A percentile compares a stretch with the other conserved stretches of the same genome.
These are phyloP conservation scores for Tulasnella sp. DNA, from an alignment of 768 basidiomycete species.

Conservation along the genomic window DNA sequence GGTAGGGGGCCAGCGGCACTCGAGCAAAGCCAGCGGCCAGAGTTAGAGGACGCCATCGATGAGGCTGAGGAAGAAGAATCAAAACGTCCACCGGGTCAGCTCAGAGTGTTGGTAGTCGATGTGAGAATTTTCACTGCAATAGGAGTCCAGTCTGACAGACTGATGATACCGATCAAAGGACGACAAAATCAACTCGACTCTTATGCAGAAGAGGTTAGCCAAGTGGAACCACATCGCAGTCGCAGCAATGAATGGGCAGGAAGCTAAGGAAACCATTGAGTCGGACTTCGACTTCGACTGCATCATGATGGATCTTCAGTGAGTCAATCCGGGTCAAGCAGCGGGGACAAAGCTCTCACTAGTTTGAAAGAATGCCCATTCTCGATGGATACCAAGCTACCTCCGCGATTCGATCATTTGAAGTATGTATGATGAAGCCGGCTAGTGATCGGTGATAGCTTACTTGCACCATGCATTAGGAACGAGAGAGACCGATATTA, in stretches of 20 bases:
- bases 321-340: conserved; percentile 34
- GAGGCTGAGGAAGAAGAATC: neutral
- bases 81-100: conserved; percentile 26
- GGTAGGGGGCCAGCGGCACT: neutral
- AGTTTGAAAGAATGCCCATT: conserved; percentile 65
- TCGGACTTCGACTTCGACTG: conserved; percentile 62
- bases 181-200: conserved; percentile 67
- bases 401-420: conserved; percentile 59
- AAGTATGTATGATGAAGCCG: conserved; percentile 38
- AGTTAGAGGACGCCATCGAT: neutral
- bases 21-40: neutral
- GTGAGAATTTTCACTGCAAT: conserved; percentile 39
- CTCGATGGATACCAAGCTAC: conserved; percentile 71
- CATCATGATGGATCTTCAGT: conserved; percentile 83
- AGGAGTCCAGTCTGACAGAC: neutral
- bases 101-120: conserved; percentile 65
- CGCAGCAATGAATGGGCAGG: conserved; percentile 70
- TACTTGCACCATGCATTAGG: conserved; percentile 25
- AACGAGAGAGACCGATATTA: neutral
- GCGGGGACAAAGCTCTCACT: neutral
- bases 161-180: conserved; percentile 44
- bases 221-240: conserved; percentile 64
- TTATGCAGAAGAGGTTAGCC: conserved; percentile 63
- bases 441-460: neutral
- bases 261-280: conserved; percentile 59